phyloP scores from a whole-genome alignment of 2,329 filamentous ascomycete genomes.

The Triangularia verruculosa region DNA sequence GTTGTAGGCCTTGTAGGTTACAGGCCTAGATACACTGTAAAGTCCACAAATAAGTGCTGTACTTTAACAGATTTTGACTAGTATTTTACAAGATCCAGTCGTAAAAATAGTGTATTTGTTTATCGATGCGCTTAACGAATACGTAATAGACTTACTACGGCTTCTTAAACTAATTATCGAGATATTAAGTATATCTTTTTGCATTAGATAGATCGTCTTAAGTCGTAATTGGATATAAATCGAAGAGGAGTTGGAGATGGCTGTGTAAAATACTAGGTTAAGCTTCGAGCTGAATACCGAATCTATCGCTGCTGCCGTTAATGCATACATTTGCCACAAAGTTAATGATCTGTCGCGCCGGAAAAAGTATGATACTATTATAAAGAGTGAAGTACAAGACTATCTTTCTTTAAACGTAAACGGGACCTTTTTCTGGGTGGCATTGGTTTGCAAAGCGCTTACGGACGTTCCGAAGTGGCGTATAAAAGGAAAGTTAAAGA shows the following conservation, averaged over 20 bases:
- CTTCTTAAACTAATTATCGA: slow-evolving; percentile 38
- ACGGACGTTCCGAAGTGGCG: too few species aligned
- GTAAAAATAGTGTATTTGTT: slow-evolving; percentile 34
- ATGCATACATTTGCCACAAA: slow-evolving; percentile 37
- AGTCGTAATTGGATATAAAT: slow-evolving; percentile 42
- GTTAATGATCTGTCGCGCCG: slow-evolving; percentile 29
- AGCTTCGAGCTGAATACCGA: slow-evolving; percentile 38
- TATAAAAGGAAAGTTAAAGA: too few species aligned
- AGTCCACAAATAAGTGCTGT: too few species aligned
- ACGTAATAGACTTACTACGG: slow-evolving; percentile 27
- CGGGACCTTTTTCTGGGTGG: slow-evolving; percentile 45
- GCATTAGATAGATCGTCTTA: slow-evolving; percentile 43
- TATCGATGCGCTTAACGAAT: slow-evolving; percentile 50
- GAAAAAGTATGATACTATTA: slow-evolving; percentile 29
- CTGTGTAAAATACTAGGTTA: slow-evolving; percentile 29
- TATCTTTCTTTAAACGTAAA: slow-evolving; percentile 32
- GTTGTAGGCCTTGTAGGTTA: too few species aligned
- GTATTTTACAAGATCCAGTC: slow-evolving; percentile 38
- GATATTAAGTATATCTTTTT: slow-evolving; percentile 23
- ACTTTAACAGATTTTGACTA: slow-evolving; percentile 40
- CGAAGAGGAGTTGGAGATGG: slow-evolving; percentile 29
- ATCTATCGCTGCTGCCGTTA: slow-evolving; percentile 33
- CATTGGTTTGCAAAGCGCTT: slow-evolving; percentile 38
- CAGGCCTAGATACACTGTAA: too few species aligned
- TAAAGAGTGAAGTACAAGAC: neutral